Base-by-base conservation (phyloP, 345 rosid genomes). In the Citrus glauca region DNA sequence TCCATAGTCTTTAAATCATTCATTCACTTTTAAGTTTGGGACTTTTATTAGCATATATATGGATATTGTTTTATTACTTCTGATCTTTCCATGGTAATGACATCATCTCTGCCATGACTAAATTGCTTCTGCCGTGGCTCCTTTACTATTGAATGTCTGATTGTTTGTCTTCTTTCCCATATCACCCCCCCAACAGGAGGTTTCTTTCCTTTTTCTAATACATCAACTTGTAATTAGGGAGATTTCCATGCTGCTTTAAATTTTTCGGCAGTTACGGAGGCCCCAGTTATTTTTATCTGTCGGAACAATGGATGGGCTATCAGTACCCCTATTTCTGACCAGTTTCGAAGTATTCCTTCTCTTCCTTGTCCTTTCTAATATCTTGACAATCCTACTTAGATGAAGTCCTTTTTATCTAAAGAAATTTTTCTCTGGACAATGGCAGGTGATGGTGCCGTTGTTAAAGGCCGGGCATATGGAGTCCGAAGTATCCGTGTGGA, bases 231-330 rank as follows among this genome's bases (percentile, higher is more conserved):
- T 60, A 81, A 50, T 27, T 79, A 94, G 97, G 98, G 97, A 83
- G 98, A 93, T 82, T 90, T 88, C 86, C 98, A 91, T 79, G 94
- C 89, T 66, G 98, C 93, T 79, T 77, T 89, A 66, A 88, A 88
- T 73, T 93, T 91, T 80, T 93, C 94, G 4, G 93, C 93, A 7
- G 95, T 94, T 32, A 78, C 86, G 87, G 95, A 92, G 81, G 94
- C 91, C 24, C 95, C 98, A 0, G 97, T 94, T 28, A 83, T 94
- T 33, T 94, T 94, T 70, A 85, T 94, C 40, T 94, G 98, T 80
- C 88, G 97, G 63, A 92, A 92, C 89, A 94, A 92, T 74, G 98
- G 95, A 82, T 92, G 97, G 98, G 97, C 97, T 4, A 94, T 94
- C 73, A 94, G 98, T 67, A 92, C 97, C 37, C 94, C 94, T 32